Base-by-base conservation (phyloP, 2,329 filamentous ascomycete genomes). In the Fusarium annulatum region DNA sequence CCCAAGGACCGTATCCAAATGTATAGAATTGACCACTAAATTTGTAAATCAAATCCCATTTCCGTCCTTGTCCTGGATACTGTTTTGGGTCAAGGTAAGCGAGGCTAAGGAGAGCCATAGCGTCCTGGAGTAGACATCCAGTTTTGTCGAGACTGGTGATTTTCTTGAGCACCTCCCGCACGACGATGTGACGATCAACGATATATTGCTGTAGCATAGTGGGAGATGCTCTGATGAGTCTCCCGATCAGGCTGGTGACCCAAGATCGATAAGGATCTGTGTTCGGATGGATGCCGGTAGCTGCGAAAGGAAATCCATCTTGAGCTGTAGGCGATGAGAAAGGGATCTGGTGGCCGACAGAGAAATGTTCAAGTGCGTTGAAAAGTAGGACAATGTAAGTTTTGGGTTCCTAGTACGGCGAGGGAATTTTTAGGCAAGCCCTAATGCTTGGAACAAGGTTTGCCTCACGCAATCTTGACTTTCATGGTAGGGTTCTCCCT, bases 131-230 rank as follows among this genome's bases (percentile, higher is more conserved):
- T 15, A 61, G 33, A 19, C 18, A 4, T 7, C 43, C 39, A 4
- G 28, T 19, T 12, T 14, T 14, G 16, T 61, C 55, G 1, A 36
- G 19, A n/a, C 19, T 10, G 16, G 55, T n/a, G 5, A 66, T 18
- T 11, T 49, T 34, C 2, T 9, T 18, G 18, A 61, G 42, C 4
- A 55, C 55, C 3, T 15, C n/a, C 16, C 15, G 43, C 7, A 34
- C 34, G 9, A 70, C 45, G 8, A 28, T 43, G 5, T 52, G 5
- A 2, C 48, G 41, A 21, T 53, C n/a, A 10, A 4, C 1, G 2
- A 5, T 39, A 23, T 60, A 66, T 21, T 61, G 66, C 10, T 41
- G 36, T 4, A 65, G 51, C 67, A 71, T 62, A 3, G 28, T 36
- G 9, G 68, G 61, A 1, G 61, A 70, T 23, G 55, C 51, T 30